phyloP scores from a whole-genome alignment of 2,329 filamentous ascomycete genomes.

The Furcasterigmium sp. region DNA sequence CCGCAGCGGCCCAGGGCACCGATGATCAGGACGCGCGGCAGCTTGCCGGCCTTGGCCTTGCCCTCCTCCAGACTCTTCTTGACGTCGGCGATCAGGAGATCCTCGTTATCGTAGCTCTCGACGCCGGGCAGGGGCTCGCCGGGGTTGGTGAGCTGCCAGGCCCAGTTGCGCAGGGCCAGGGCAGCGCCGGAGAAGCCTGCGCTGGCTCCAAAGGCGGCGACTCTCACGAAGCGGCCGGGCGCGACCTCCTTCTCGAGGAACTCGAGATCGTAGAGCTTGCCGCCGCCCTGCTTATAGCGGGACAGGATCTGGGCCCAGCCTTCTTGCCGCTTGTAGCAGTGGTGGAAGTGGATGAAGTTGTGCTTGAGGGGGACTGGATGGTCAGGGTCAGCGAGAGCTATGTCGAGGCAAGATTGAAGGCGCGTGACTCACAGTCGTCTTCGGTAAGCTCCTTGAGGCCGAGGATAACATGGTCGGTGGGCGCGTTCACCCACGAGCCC shows the following conservation, averaged over 20 bases:
- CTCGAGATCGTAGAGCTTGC: conserved; percentile 79
- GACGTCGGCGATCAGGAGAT: conserved; percentile 66
- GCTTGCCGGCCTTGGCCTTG: conserved; percentile 59
- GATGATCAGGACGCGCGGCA: conserved; percentile 76
- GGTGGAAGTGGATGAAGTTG: conserved; percentile 65
- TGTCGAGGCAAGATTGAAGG: background rate
- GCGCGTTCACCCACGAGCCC: conserved; percentile 63
- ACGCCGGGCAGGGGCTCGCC: conserved; percentile 62
- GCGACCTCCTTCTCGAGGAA: conserved; percentile 65
- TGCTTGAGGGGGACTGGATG: conserved; percentile 60
- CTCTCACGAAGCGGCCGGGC: conserved; percentile 51
- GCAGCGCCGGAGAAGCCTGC: conserved; percentile 74
- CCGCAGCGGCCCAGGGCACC: conserved; percentile 82
- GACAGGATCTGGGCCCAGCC: conserved; percentile 78
- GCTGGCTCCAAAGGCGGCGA: conserved; percentile 68
- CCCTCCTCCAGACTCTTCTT: conserved; percentile 65
- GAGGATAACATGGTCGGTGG: conserved; percentile 64
- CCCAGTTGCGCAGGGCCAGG: conserved; percentile 74
- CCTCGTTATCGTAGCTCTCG: conserved; percentile 68
- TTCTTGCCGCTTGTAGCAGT: conserved; percentile 68
- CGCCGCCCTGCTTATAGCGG: conserved; percentile 71
- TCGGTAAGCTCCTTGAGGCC: conserved; percentile 76
- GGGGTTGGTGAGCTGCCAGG: conserved; percentile 71
- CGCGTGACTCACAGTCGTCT: conserved; percentile 48
- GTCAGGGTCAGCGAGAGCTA: background rate